phyloP scores from a whole-genome alignment of 1,284 basidiomycete species.

The Mrakiaceae sp. region DNA sequence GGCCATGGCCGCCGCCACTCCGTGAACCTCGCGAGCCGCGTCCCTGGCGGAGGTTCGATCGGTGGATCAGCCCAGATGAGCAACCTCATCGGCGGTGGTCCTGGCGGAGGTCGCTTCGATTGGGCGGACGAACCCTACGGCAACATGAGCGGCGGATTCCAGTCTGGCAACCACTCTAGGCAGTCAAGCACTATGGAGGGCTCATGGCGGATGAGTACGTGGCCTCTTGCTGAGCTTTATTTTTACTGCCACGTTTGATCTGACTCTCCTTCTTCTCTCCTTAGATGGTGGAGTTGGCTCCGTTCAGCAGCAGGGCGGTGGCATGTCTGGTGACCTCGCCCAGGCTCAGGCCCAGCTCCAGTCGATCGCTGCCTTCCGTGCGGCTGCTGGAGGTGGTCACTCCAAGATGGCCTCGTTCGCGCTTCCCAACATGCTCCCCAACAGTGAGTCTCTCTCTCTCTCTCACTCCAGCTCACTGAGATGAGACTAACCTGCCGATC shows the following conservation, averaged over 20 bases:
- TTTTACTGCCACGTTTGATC: background rate
- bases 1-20: conserved; percentile 89
- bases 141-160: conserved; percentile 20
- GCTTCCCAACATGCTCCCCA: conserved; percentile 91
- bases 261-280: conserved; percentile 17
- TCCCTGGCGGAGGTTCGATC: background rate
- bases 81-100: too few relatives aligned
- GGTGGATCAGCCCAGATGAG: background rate
- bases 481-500: background rate
- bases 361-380: conserved; percentile 92
- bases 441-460: conserved; percentile 29
- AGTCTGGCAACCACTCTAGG: conserved; percentile 46
- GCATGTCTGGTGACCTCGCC: conserved; percentile 67
- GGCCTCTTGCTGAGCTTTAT: background rate
- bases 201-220: conserved; percentile 77
- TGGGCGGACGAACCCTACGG: conserved; percentile 14
- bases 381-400: conserved; percentile 86
- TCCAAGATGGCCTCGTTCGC: conserved; percentile 95
- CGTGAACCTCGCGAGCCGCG: conserved; percentile 56
- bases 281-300: conserved; percentile 61
- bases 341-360: conserved; percentile 87
- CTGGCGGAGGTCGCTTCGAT: conserved; percentile 9
- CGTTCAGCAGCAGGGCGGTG: conserved; percentile 47
- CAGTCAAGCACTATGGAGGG: conserved; percentile 41
- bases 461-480: background rate